Evolutionary conservation across 169 alveolate species (phyloP).

Genomic region (Eimeria sp.): DNA sequence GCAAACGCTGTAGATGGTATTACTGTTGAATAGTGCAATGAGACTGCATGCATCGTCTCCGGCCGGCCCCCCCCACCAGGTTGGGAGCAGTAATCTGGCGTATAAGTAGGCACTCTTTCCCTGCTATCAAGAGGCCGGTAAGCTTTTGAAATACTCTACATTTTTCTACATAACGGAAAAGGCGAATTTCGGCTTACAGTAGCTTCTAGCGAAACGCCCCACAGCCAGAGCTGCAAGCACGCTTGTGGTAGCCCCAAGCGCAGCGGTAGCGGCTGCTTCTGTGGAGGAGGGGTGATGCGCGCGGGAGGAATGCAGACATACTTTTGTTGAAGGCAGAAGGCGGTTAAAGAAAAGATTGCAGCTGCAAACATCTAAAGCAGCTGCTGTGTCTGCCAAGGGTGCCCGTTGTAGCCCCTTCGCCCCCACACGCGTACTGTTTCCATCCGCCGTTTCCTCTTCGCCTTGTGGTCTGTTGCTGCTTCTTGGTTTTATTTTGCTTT

Average conservation of each 20-base stretch:
- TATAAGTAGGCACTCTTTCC: background rate
- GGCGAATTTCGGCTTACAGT: background rate
- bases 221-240: conserved; percentile 6
- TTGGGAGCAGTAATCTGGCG: background rate
- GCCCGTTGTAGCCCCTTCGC: background rate
- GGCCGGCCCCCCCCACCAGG: background rate
- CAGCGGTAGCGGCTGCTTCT: conserved; percentile 38
- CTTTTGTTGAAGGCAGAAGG: conserved; percentile 6
- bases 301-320: conserved; percentile 9
- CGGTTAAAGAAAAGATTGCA: conserved; percentile 15
- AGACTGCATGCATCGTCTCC: background rate
- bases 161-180: background rate
- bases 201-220: background rate
- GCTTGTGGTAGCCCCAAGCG: conserved; percentile 22
- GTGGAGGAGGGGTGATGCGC: conserved; percentile 10
- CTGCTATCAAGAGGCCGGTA: background rate
- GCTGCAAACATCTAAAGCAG: conserved; percentile 22
- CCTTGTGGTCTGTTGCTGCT: background rate
- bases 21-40: background rate
- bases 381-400: conserved; percentile 51
- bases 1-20: background rate
- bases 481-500: background rate
- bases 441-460: background rate
- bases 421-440: conserved; percentile 34
- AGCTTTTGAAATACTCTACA: background rate